Percentiles rank a stretch among this genome's conserved stretches.
Conservation (phyloP, 192 early-diverging fungal genomes). For the Backusella psychrophila region DNA sequence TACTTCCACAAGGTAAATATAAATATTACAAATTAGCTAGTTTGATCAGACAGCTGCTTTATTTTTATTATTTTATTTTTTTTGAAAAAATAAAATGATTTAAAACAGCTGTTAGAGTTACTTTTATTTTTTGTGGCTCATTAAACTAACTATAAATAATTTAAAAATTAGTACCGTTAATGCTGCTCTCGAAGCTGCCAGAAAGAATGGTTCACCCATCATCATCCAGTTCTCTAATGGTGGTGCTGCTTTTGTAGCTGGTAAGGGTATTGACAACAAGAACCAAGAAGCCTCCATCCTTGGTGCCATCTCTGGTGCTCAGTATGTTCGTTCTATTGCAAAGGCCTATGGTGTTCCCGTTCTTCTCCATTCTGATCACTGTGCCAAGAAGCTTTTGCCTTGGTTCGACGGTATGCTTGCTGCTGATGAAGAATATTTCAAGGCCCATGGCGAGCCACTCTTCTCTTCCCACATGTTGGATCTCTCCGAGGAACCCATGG, state of each 20-base stretch:
- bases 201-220: conserved; percentile 88
- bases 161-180: conserved; percentile 67
- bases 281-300: conserved; percentile 86
- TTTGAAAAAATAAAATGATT: not conserved
- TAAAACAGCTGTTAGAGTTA: not conserved
- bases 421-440: conserved; percentile 94
- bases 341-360: conserved; percentile 47
- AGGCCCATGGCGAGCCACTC: conserved; percentile 87
- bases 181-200: conserved; percentile 83
- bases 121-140: not conserved
- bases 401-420: conserved; percentile 97
- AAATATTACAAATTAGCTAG: not conserved
- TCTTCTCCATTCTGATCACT: conserved; percentile 92
- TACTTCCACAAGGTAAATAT: conserved; percentile 68
- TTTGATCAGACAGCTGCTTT: not conserved
- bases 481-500: conserved; percentile 91
- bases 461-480: conserved; percentile 98
- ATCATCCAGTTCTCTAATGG: conserved; percentile 97
- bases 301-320: conserved; percentile 88
- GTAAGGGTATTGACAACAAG: conserved; percentile 90
- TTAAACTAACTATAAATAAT: not conserved
- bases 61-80: not conserved
- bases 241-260: conserved; percentile 88
- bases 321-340: conserved; percentile 35
- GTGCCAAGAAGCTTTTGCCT: conserved; percentile 93